A percentile compares a stretch with the other conserved stretches of the same genome.
Evolutionary conservation across 192 early-diverging fungal species (phyloP).

Genomic region (Irineochytrium annulatum): DNA sequence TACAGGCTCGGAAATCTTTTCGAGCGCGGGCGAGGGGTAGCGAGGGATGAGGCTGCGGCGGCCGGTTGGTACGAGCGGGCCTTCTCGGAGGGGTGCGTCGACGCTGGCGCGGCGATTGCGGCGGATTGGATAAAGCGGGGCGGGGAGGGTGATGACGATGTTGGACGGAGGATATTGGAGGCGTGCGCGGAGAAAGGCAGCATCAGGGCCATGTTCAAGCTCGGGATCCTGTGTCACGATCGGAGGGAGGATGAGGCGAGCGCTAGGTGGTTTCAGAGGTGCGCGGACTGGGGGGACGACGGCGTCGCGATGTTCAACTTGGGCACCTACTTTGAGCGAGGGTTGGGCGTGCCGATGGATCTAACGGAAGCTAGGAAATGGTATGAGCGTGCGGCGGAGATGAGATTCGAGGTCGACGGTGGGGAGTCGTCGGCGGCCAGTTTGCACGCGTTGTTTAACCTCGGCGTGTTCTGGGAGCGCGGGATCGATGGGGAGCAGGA

Average conservation of each 20-base stretch:
- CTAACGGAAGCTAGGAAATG: background rate
- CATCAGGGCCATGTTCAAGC: background rate
- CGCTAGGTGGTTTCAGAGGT: background rate
- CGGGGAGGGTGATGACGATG: too few relatives aligned
- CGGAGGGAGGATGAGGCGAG: background rate
- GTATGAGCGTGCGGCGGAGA: background rate
- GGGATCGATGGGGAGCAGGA: constrained; percentile 14
- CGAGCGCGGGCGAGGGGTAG: background rate
- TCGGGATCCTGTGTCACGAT: background rate
- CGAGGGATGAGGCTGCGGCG: background rate
- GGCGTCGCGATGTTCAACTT: background rate
- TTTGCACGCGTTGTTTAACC: background rate
- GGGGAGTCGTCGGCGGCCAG: background rate
- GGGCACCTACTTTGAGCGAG: background rate
- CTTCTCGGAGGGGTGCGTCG: background rate
- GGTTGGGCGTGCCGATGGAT: background rate
- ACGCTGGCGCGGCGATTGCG: background rate
- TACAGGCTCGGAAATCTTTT: background rate
- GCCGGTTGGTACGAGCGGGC: background rate
- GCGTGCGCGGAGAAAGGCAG: background rate
- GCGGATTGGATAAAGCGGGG: background rate
- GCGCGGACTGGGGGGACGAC: background rate
- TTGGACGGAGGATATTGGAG: too few relatives aligned
- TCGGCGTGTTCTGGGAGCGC: constrained; percentile 11
- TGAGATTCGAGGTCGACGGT: background rate